Evolutionary conservation across 441 rosid genomes (phyloP), one percentile per base, ranked within the genome.

Genomic region (Populus tomentosa): DNA sequence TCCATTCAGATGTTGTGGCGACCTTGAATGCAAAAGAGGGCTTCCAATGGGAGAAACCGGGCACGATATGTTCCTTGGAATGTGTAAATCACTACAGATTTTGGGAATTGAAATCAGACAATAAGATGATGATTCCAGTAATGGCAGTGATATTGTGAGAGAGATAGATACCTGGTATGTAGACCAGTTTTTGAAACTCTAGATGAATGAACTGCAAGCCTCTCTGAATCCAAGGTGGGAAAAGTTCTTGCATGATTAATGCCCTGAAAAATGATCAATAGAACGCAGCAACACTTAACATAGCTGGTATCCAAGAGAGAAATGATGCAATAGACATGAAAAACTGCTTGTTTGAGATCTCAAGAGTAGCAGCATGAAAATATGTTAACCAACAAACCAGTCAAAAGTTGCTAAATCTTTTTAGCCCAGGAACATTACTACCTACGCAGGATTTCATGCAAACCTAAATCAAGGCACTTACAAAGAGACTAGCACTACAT

Each of bases 21-120:
- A 90, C 78, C 93, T 88, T 78, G 93, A 80, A 81, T 81, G 84
- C 38, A 87, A 81, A 67, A 87, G 92, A 46, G 97, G 97, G 83
- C 94, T 92, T 77, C 91, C 92, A 59, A 83, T 83, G 10, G 93
- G 92, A 24, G 94, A 92, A 65, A 92, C 90, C 1, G 93, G 92
- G 82, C 92, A 86, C 7, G 94, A 92, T 78, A 84, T 69, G 77
- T 90, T 86, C 82, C 88, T 87, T 10, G 89, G 85, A 42, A 79
- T 81, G 69, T 78, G 87, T 59, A 82, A 32, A 67, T 90, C 94
- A 74, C 97, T 92, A 62, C 65, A 62, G 65, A 62, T 62, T 33
- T 62, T 3, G 74, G 76, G 76, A 67, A 65, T 79, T 72, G 21
- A 72, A 65, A 76, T 86, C 74, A 83, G 86, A 68, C 14, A 28